Conservation (phyloP, 1,284 basidiomycete genomes). For the Trichosporon sp. region DNA sequence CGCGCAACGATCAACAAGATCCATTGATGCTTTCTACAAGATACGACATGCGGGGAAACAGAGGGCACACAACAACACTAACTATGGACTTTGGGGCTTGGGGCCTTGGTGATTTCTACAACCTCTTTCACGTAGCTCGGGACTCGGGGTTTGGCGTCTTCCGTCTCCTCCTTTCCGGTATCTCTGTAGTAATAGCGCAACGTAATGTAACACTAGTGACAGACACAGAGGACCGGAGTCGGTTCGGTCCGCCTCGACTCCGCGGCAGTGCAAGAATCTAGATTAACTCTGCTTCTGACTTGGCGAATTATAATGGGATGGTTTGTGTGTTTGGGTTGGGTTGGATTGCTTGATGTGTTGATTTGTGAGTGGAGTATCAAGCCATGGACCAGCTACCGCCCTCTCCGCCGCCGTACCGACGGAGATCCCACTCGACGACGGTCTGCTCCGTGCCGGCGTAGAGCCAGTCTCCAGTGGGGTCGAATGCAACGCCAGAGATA, state of each 20-base stretch:
- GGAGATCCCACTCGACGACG: slow-evolving; percentile 56
- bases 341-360: not conserved
- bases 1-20: not conserved
- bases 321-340: not conserved
- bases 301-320: not conserved
- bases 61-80: slow-evolving; percentile 23
- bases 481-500: slow-evolving; percentile 53
- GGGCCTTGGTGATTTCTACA: not conserved
- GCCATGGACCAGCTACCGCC: slow-evolving; percentile 50
- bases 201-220: not conserved
- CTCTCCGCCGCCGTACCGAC: slow-evolving; percentile 43
- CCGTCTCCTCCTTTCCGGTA: not conserved
- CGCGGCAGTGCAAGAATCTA: slow-evolving; percentile 2
- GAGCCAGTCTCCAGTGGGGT: slow-evolving; percentile 54
- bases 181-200: slow-evolving; percentile 5
- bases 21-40: slow-evolving; percentile 9
- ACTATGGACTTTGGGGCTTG: not conserved
- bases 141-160: not conserved
- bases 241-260: not conserved
- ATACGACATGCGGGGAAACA: slow-evolving; percentile 1
- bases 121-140: not conserved
- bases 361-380: slow-evolving; percentile 20
- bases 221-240: not conserved
- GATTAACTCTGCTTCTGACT: not conserved
- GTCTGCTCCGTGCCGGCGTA: slow-evolving; percentile 55